These are phyloP conservation scores for Crithidia sp. DNA, from an alignment of 208 protist species.

Conservation along the genomic window DNA sequence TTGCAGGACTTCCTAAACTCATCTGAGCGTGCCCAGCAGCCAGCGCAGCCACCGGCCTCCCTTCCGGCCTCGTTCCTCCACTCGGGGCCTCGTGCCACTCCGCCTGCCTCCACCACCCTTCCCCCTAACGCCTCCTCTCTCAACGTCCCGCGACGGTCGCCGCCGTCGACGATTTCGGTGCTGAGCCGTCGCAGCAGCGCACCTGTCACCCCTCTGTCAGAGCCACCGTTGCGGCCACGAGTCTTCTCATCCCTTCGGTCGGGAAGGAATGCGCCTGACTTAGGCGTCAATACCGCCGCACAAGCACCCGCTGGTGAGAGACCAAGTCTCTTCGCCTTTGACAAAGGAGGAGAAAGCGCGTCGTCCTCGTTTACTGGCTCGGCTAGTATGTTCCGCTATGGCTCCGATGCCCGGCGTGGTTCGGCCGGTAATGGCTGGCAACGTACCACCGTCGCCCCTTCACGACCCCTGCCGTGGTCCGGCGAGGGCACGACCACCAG, in stretches of 20 bases:
- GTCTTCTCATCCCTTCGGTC: no score
- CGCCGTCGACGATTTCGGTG: constrained; percentile 12
- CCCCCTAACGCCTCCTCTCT: background rate
- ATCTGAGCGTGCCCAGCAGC: background rate
- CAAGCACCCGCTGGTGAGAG: no score
- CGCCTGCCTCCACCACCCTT: background rate
- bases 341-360: background rate
- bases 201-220: background rate
- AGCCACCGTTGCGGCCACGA: no score
- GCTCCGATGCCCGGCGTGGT: background rate
- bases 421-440: background rate
- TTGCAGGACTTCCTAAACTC: constrained; percentile 31
- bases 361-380: background rate
- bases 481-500: background rate
- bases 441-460: background rate
- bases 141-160: background rate
- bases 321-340: background rate
- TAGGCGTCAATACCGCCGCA: no score
- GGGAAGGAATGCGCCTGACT: no score
- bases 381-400: constrained; percentile 14
- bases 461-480: background rate
- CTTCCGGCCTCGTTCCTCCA: constrained; percentile 6
- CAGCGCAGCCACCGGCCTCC: constrained; percentile 1
- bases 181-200: constrained; percentile 14
- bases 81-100: background rate